Percentiles rank a stretch among this genome's conserved stretches.
Conservation (phyloP, 2,329 filamentous ascomycete species). For the Sporothrix brasiliensis region DNA sequence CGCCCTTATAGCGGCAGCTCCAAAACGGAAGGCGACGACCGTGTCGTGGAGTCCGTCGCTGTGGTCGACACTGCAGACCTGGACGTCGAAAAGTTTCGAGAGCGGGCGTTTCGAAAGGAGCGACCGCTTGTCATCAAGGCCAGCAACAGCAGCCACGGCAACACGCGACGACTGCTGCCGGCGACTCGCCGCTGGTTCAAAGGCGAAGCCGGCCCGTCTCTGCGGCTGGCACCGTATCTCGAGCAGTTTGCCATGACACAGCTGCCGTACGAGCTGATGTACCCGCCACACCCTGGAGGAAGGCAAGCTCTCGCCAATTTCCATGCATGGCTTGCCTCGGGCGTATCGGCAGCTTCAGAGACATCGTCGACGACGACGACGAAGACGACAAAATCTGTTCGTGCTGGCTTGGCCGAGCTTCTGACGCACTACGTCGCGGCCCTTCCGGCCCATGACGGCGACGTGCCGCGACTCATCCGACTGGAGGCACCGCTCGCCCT, state of each 20-base stretch:
- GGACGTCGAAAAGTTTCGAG: constrained; percentile 53
- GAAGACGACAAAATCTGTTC: not conserved
- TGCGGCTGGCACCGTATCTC: constrained; percentile 40
- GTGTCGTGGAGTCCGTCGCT: constrained; percentile 19
- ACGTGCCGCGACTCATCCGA: constrained; percentile 52
- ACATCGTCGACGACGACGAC: too few species aligned
- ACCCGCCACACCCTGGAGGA: not conserved
- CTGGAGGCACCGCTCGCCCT: constrained; percentile 65
- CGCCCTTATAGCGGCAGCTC: constrained; percentile 49
- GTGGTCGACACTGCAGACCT: constrained; percentile 18
- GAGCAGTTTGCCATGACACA: constrained; percentile 40
- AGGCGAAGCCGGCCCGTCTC: not conserved
- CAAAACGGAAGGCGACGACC: constrained; percentile 26
- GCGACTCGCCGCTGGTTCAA: constrained; percentile 64
- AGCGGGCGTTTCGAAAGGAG: constrained; percentile 56
- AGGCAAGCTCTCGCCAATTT: constrained; percentile 25
- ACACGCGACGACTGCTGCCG: constrained; percentile 52
- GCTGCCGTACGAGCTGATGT: constrained; percentile 49
- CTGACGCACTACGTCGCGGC: constrained; percentile 25
- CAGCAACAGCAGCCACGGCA: constrained; percentile 38
- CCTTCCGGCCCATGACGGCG: not conserved
- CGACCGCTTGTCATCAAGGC: constrained; percentile 57
- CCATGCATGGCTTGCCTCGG: constrained; percentile 30
- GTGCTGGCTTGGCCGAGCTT: constrained; percentile 32
- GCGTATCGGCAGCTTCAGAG: not conserved